Conservation (phyloP, 176 grass and related monocot species). For the maize (Zea mays) region Zm-B73-REFERENCE-NAM-5.0 NC_050097.1:240795001-240795500, state of each 20-base stretch:
- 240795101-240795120: too few relatives aligned
- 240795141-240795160: background rate
- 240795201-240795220: background rate
- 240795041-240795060: too few relatives aligned
- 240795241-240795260: background rate
- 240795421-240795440: constrained; percentile 21
- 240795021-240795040: too few relatives aligned
- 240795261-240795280: background rate
- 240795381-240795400: background rate
- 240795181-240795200: background rate
- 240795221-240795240: background rate
- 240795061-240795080: too few relatives aligned
- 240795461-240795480: background rate
- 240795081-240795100: too few relatives aligned
- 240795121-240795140: too few relatives aligned
- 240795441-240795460: background rate
- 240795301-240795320: background rate
- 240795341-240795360: background rate
- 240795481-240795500: background rate
- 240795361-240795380: background rate
- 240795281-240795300: background rate
- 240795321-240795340: background rate
- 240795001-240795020: too few relatives aligned
- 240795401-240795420: background rate
- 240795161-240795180: background rate